Percentiles rank a stretch among this genome's conserved stretches.
phyloP scores from a whole-genome alignment of 768 basidiomycete species.

The Cubamyces sp. region DNA sequence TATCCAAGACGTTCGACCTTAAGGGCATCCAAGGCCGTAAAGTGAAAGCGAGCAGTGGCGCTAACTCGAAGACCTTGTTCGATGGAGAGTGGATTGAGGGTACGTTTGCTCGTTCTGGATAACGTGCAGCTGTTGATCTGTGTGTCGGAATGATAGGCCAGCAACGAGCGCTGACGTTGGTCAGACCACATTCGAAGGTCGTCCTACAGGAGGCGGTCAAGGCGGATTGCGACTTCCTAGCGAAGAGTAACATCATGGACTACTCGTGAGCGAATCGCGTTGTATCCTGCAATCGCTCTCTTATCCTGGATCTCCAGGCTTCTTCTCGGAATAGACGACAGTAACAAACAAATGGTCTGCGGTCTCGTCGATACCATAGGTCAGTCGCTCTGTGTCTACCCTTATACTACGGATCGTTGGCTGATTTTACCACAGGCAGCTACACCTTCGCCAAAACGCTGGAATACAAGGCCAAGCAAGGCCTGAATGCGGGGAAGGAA shows the following conservation, averaged over 20 bases:
- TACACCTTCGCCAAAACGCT: slow-evolving; percentile 87
- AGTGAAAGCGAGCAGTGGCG: slow-evolving; percentile 53
- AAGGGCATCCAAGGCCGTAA: slow-evolving; percentile 84
- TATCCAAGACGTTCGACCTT: slow-evolving; percentile 75
- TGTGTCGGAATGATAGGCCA: slow-evolving; percentile 48
- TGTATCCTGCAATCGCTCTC: not conserved
- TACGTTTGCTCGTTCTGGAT: slow-evolving; percentile 25
- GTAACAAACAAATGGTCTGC: slow-evolving; percentile 68
- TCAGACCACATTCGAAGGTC: slow-evolving; percentile 75
- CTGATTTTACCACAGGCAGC: slow-evolving; percentile 47
- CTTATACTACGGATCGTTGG: no score
- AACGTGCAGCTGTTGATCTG: not conserved
- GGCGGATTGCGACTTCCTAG: slow-evolving; percentile 74
- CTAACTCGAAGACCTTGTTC: slow-evolving; percentile 63
- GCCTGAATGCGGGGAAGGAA: slow-evolving; percentile 69
- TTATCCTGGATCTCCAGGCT: slow-evolving; percentile 46
- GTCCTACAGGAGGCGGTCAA: slow-evolving; percentile 70
- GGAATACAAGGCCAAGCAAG: slow-evolving; percentile 85
- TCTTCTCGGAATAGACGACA: slow-evolving; percentile 72
- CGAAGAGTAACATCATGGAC: slow-evolving; percentile 83
- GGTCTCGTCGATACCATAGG: slow-evolving; percentile 87
- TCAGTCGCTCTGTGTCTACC: slow-evolving; percentile 14
- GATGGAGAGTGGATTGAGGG: slow-evolving; percentile 89
- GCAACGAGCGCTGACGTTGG: slow-evolving; percentile 62
- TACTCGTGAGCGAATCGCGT: slow-evolving; percentile 64